Evolutionary conservation across 805 yeast genomes (phyloP).

Genomic region (Sungouiozyma ichnusensis): DNA sequence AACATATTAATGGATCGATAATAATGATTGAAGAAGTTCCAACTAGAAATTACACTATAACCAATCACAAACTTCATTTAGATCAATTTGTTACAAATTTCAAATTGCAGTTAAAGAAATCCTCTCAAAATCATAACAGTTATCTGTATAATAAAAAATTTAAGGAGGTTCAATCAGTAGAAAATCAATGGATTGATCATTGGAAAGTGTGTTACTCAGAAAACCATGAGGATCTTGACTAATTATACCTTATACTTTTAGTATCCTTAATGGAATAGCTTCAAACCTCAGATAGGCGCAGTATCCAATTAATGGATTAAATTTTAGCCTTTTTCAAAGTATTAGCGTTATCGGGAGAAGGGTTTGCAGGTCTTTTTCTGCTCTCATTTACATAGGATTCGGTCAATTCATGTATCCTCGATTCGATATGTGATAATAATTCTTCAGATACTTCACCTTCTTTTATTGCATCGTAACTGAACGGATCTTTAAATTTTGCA

Average conservation of each 20-base stretch:
- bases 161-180: not conserved
- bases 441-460: slow-evolving; percentile 25
- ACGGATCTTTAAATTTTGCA: slow-evolving; percentile 7
- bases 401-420: slow-evolving; percentile 17
- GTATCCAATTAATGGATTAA: no score
- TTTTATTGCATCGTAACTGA: slow-evolving; percentile 19
- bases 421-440: slow-evolving; percentile 20
- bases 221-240: not conserved
- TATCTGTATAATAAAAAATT: not conserved
- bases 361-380: slow-evolving; percentile 13
- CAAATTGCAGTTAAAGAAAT: not conserved
- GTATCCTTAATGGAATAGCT: no score
- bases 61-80: not conserved
- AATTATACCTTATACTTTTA: no score
- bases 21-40: not conserved
- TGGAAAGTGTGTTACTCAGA: slow-evolving; percentile 2
- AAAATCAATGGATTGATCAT: slow-evolving; percentile 1
- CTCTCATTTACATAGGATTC: slow-evolving; percentile 16
- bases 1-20: not conserved
- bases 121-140: not conserved
- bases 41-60: not conserved
- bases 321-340: slow-evolving; percentile 12
- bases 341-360: slow-evolving; percentile 5
- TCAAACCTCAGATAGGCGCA: no score
- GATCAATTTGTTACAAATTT: not conserved